Base-by-base conservation (phyloP, 495 filamentous ascomycete genomes). In the Tuber indicum region DNA sequence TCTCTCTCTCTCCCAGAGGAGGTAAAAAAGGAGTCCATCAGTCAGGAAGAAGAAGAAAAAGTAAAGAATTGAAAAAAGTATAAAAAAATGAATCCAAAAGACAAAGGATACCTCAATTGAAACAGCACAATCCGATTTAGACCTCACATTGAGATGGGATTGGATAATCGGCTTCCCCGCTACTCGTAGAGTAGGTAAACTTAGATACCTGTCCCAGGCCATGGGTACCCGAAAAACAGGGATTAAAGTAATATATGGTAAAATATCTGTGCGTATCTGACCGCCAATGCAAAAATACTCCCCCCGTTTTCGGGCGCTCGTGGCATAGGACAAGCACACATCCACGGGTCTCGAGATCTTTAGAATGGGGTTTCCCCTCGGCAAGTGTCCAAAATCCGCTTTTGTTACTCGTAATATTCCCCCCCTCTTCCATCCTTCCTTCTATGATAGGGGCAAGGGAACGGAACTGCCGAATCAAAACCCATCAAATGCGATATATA, bases 381-480 rank as follows among this genome's bases (percentile, higher is more conserved):
- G 23, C 49, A n/a, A 12, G 23, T 26, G 10, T 58, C 49, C 10
- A n/a, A 58, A 26, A n/a, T 58, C 26, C 58, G n/a, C 58, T 32
- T 32, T 66, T 66, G 26, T 66, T 66, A 66, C 58, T 66, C 58
- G 58, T 66, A 66, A 66, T 6, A 66, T 66, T 66, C 2, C 58
- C n/a, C 3, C 7, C 49, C 19, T n/a, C 58, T 17, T 32, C 58
- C 23, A 58, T 58, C 8, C 21, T n/a, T n/a, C 49, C 49, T 52
- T 52, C 49, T 12, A 58, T n/a, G 49, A 58, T 58, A 58, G 58
- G 58, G 26, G 58, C n/a, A 10, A 66, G 26, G 2, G n/a, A 66
- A 16, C 52, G 26, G 58, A 66, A 66, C 58, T 66, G 14, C 58
- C 58, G 58, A 66, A 66, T 66, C 26, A 66, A 66, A 66, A n/a